Percentiles rank a stretch among this genome's conserved stretches.
phyloP scores from a whole-genome alignment of 176 grass and related monocot species.

The Calamus simplicifolius region DNA sequence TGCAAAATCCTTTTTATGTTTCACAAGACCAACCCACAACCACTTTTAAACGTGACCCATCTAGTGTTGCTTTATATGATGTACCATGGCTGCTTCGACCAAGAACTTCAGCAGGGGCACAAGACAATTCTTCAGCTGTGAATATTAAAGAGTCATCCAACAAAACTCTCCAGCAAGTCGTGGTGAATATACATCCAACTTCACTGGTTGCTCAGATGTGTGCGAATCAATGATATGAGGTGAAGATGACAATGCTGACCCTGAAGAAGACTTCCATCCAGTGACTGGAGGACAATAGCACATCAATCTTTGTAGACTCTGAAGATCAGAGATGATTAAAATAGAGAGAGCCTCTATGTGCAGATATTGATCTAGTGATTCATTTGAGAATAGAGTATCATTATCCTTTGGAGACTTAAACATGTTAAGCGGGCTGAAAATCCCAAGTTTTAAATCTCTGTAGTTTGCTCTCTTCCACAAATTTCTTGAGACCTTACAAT shows the following conservation, averaged over 20 bases:
- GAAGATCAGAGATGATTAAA: conserved; percentile 59
- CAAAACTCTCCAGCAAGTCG: conserved; percentile 70
- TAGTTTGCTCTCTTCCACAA: conserved; percentile 55
- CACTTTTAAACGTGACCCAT: conserved; percentile 85
- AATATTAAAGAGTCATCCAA: conserved; percentile 68
- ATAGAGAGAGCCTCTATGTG: conserved; percentile 66
- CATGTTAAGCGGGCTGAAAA: conserved; percentile 36
- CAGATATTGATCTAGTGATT: conserved; percentile 74
- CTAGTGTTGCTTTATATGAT: conserved; percentile 65
- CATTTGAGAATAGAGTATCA: conserved; percentile 87
- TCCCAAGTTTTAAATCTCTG: conserved; percentile 74
- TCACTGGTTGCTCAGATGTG: conserved; percentile 45
- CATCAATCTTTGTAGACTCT: conserved; percentile 25
- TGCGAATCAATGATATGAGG: conserved; percentile 38
- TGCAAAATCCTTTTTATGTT: conserved; percentile 77
- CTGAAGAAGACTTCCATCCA: conserved; percentile 34
- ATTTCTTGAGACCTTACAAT: conserved; percentile 72
- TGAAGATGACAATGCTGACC: conserved; percentile 27
- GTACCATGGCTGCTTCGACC: conserved; percentile 90
- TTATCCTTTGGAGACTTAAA: conserved; percentile 62
- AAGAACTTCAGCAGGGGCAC: conserved; percentile 84
- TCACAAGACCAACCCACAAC: conserved; percentile 77
- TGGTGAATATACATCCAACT: conserved; percentile 78
- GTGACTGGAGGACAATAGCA: conserved; percentile 24
- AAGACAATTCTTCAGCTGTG: conserved; percentile 80